A percentile compares a stretch with the other conserved stretches of the same genome.
Evolutionary conservation across 768 basidiomycete genomes (phyloP).

Genomic region (Trametes cubensis): DNA sequence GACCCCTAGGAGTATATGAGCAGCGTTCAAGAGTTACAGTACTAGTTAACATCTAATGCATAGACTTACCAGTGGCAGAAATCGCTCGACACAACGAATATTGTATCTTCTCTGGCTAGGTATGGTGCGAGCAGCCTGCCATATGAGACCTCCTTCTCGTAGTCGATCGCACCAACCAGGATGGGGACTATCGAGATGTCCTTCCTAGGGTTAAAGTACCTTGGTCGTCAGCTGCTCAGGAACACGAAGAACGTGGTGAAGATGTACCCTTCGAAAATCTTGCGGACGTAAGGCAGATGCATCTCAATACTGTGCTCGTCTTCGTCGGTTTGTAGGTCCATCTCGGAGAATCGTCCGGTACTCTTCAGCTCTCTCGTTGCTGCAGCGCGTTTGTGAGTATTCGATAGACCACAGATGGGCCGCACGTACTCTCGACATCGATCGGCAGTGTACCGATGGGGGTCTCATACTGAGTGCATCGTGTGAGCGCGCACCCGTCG

Average conservation of each 20-base stretch:
- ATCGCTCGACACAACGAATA: conserved; percentile 92
- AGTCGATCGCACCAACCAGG: conserved; percentile 78
- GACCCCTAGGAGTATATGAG: conserved; percentile 56
- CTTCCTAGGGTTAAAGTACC: conserved; percentile 41
- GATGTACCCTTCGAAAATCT: conserved; percentile 77
- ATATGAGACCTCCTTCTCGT: conserved; percentile 59
- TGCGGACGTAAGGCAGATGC: conserved; percentile 91
- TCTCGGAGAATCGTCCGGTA: conserved; percentile 70
- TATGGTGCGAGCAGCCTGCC: conserved; percentile 81
- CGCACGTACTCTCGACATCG: conserved; percentile 71
- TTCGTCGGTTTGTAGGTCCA: conserved; percentile 75
- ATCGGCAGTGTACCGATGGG: conserved; percentile 83
- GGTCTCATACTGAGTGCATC: conserved; percentile 77
- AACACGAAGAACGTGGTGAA: too few relatives aligned
- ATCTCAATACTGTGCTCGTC: conserved; percentile 98
- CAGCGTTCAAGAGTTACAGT: background rate
- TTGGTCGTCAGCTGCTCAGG: too few relatives aligned
- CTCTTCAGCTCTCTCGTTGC: conserved; percentile 66
- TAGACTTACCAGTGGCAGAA: conserved; percentile 91
- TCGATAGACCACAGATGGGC: background rate
- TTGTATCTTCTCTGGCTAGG: conserved; percentile 73
- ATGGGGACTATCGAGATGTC: conserved; percentile 88
- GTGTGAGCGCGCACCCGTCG: conserved; percentile 82
- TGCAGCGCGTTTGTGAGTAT: conserved; percentile 34
- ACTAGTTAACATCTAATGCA: background rate